A percentile compares a stretch with the other conserved stretches of the same genome.
phyloP scores from a whole-genome alignment of 2,329 filamentous ascomycete genomes.

The Nigrograna mackinnonii region DNA sequence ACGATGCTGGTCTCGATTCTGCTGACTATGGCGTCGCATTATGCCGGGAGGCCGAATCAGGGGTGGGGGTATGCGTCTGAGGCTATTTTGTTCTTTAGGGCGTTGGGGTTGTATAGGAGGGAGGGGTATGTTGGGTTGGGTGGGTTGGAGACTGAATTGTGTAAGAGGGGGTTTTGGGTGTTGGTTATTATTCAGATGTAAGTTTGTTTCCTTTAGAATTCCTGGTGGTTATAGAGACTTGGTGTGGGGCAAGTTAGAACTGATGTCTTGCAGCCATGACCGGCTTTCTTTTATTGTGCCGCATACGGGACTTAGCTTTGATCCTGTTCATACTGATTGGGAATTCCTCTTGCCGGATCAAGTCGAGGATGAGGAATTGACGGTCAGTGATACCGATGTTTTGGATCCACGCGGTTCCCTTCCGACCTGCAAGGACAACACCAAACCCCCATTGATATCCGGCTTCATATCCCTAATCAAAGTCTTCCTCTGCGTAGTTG shows the following conservation, averaged over 20 bases:
- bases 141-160: constrained; percentile 11
- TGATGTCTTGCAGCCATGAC: constrained; percentile 10
- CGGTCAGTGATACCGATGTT: not conserved
- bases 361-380: constrained; percentile 11
- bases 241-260: not conserved
- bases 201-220: too few species aligned
- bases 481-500: constrained; percentile 17
- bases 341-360: constrained; percentile 12
- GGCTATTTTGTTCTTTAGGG: constrained; percentile 16
- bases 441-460: constrained; percentile 11
- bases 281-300: constrained; percentile 18
- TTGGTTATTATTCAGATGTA: constrained; percentile 20
- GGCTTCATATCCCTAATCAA: constrained; percentile 15
- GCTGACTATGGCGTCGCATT: constrained; percentile 15
- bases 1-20: constrained; percentile 14
- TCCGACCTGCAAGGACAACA: not conserved
- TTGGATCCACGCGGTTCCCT: not conserved
- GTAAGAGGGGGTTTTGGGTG: constrained; percentile 18
- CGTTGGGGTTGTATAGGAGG: constrained; percentile 14
- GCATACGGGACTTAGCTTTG: constrained; percentile 18
- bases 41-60: constrained; percentile 13
- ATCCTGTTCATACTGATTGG: constrained; percentile 16
- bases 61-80: constrained; percentile 18
- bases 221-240: too few species aligned
- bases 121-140: constrained; percentile 11